A percentile compares a stretch with the other conserved stretches of the same genome.
These are phyloP conservation scores for Fusarium anguioides DNA, from an alignment of 2,329 filamentous ascomycete species.

Conservation along the genomic window DNA sequence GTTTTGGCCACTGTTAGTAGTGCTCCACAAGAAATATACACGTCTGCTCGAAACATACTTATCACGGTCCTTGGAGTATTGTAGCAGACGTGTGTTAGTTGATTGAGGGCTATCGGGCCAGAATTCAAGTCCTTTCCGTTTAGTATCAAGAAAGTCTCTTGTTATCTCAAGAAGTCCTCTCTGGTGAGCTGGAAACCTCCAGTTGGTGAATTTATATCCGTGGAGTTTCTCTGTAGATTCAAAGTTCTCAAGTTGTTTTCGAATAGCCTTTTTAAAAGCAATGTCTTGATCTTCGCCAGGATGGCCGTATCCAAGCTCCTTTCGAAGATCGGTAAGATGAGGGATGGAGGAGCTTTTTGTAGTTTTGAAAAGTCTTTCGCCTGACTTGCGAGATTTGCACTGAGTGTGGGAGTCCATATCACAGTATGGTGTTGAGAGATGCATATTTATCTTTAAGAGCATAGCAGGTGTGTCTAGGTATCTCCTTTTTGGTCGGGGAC, in stretches of 20 bases:
- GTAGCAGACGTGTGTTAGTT: background rate
- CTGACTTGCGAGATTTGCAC: background rate
- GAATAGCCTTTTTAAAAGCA: slow-evolving; percentile 26
- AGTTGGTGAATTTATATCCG: slow-evolving; percentile 14
- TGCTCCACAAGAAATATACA: too few species aligned
- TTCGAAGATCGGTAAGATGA: slow-evolving; percentile 28
- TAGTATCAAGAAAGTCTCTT: slow-evolving; percentile 20
- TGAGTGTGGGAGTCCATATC: background rate
- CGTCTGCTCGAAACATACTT: slow-evolving; percentile 3
- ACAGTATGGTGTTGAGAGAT: background rate
- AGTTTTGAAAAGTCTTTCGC: slow-evolving; percentile 8
- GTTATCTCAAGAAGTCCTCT: slow-evolving; percentile 33
- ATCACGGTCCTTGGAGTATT: slow-evolving; percentile 24
- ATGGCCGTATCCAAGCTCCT: slow-evolving; percentile 31
- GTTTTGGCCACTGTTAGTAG: background rate
- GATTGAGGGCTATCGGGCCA: slow-evolving; percentile 27
- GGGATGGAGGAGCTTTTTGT: slow-evolving; percentile 21
- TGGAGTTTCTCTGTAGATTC: background rate
- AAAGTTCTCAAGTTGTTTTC: slow-evolving; percentile 11
- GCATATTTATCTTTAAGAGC: background rate
- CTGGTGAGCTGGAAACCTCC: slow-evolving; percentile 27
- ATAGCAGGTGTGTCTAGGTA: background rate
- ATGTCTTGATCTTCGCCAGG: slow-evolving; percentile 17
- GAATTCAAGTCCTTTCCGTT: slow-evolving; percentile 28
- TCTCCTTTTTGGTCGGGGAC: background rate